Conservation (phyloP, 2,329 filamentous ascomycete species). For the Fusarium buharicum region DNA sequence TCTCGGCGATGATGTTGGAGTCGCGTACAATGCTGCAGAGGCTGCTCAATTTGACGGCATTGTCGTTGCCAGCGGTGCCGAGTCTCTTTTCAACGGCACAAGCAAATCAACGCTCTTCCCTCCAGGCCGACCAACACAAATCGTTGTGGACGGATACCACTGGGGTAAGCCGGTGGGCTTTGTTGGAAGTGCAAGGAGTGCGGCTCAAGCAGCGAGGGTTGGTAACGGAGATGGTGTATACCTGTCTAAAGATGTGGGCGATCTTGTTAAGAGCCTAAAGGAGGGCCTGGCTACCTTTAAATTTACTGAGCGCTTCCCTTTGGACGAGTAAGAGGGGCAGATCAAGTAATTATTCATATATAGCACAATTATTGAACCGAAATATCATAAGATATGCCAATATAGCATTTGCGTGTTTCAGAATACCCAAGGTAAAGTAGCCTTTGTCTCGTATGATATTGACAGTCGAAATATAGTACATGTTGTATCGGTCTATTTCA, state of each 20-base stretch:
- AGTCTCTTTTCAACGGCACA: constrained; percentile 59
- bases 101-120: constrained; percentile 68
- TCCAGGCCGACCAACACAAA: constrained; percentile 69
- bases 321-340: constrained; percentile 55
- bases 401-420: too few relatives aligned
- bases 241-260: constrained; percentile 47
- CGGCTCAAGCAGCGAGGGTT: constrained; percentile 59
- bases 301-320: constrained; percentile 71
- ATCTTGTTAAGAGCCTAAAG: constrained; percentile 59
- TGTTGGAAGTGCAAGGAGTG: constrained; percentile 57
- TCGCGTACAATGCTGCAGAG: constrained; percentile 73
- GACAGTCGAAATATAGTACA: too few relatives aligned
- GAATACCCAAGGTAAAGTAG: too few relatives aligned
- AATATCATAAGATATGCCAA: too few relatives aligned
- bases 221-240: constrained; percentile 56
- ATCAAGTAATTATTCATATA: not conserved
- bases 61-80: constrained; percentile 66
- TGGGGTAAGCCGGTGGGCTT: constrained; percentile 77
- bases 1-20: constrained; percentile 63
- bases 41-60: constrained; percentile 71
- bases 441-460: too few relatives aligned
- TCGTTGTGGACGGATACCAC: constrained; percentile 70
- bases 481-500: too few relatives aligned
- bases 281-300: constrained; percentile 71
- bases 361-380: too few relatives aligned